Conservation (phyloP, 371 early-diverging fungal species). For the Mortierella sp. region DNA sequence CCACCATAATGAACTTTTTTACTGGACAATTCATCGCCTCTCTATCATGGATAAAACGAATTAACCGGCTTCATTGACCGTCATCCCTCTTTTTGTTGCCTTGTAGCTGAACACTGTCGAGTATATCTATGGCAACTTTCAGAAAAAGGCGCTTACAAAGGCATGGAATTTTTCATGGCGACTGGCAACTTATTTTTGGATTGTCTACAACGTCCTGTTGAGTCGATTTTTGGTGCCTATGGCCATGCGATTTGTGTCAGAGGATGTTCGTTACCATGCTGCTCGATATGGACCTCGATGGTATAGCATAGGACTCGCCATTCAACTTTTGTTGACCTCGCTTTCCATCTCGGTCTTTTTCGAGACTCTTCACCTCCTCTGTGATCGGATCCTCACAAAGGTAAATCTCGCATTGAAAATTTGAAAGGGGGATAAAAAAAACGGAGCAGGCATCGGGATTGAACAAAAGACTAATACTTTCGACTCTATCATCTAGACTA, state of each 20-base stretch:
- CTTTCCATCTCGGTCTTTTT: slow-evolving; percentile 34
- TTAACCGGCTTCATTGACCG: too few species aligned
- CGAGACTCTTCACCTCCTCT: slow-evolving; percentile 59
- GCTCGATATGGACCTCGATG: slow-evolving; percentile 48
- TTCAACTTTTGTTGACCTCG: slow-evolving; percentile 27
- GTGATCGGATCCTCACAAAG: slow-evolving; percentile 53
- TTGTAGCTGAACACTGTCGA: slow-evolving; percentile 25
- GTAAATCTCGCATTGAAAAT: slow-evolving; percentile 10
- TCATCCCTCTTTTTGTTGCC: slow-evolving; percentile 23
- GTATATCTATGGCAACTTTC: slow-evolving; percentile 20
- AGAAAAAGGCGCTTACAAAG: slow-evolving; percentile 10
- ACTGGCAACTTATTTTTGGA: slow-evolving; percentile 58
- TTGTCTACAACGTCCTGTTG: slow-evolving; percentile 55
- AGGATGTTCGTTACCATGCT: slow-evolving; percentile 36
- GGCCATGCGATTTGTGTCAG: slow-evolving; percentile 32
- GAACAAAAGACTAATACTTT: neutral
- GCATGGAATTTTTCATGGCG: slow-evolving; percentile 53
- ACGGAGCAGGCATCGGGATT: too few species aligned
- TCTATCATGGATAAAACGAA: too few species aligned
- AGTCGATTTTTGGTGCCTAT: slow-evolving; percentile 51
- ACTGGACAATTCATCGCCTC: too few species aligned
- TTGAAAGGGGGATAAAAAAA: too few species aligned
- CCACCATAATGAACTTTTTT: too few species aligned
- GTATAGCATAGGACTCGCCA: slow-evolving; percentile 33
- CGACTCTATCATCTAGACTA: slow-evolving; percentile 30